Conservation (phyloP, 495 filamentous ascomycete genomes). For the Halenospora varia region DNA sequence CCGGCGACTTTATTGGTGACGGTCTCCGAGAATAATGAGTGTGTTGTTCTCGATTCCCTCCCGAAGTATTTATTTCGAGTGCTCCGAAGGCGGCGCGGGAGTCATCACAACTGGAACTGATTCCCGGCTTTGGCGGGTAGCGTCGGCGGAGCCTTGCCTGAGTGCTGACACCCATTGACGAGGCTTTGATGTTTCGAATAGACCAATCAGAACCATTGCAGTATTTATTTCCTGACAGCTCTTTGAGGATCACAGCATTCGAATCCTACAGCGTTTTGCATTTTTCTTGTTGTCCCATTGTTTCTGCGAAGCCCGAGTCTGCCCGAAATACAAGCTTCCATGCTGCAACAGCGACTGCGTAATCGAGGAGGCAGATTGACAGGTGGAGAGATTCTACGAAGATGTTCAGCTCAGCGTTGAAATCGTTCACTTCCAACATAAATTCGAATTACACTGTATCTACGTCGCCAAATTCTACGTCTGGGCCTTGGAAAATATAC, state of each 20-base stretch:
- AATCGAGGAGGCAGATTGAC: neutral
- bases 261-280: neutral
- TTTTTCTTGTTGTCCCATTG: neutral
- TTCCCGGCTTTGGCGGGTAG: neutral
- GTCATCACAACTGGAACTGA: too few species aligned
- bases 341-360: neutral
- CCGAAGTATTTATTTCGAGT: neutral
- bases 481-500: constrained; percentile 95
- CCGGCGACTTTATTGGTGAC: neutral
- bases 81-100: too few species aligned
- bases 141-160: constrained; percentile 2
- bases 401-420: constrained; percentile 60
- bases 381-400: constrained; percentile 23
- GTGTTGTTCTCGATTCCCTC: neutral
- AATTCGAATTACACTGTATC: constrained; percentile 81
- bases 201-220: neutral
- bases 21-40: neutral
- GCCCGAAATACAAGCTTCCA: neutral
- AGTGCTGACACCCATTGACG: neutral
- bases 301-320: neutral
- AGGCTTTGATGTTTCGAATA: neutral
- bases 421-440: constrained; percentile 87
- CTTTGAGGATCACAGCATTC: neutral
- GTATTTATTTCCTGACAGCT: neutral
- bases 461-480: constrained; percentile 59